Conservation (phyloP, 306 rosid species). For the Trifolium subterraneum region DNA sequence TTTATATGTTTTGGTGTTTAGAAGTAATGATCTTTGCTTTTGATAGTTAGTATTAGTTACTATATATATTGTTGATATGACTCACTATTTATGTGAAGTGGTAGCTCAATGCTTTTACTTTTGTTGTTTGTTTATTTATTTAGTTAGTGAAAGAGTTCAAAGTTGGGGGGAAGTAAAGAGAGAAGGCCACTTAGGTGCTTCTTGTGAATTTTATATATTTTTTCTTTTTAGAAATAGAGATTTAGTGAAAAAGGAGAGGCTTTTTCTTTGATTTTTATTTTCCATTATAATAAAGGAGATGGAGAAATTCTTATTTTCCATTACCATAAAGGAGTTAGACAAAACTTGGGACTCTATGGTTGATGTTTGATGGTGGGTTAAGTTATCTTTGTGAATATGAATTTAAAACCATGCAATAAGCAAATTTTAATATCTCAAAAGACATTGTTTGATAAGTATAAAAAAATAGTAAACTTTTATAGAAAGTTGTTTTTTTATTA, state of each 20-base stretch:
- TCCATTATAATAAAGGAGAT: too few relatives aligned
- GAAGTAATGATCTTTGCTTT: background rate
- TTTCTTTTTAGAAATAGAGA: constrained; percentile 27
- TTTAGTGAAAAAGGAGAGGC: constrained; percentile 25
- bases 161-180: constrained; percentile 27
- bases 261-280: background rate
- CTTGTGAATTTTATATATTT: constrained; percentile 12
- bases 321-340: too few relatives aligned
- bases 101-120: background rate
- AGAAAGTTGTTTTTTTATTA: too few relatives aligned
- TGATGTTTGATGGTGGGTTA: too few relatives aligned
- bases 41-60: background rate
- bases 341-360: too few relatives aligned
- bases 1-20: background rate
- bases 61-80: constrained; percentile 7
- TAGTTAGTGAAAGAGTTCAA: background rate
- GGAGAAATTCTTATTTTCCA: too few relatives aligned
- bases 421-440: too few relatives aligned
- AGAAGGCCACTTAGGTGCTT: constrained; percentile 27
- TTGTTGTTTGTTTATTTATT: background rate
- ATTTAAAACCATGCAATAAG: too few relatives aligned
- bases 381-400: too few relatives aligned
- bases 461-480: too few relatives aligned
- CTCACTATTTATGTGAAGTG: constrained; percentile 21
- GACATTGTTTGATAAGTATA: too few relatives aligned